phyloP scores from a whole-genome alignment of 2,329 filamentous ascomycete species.

The Sclerotinia trifoliorum region DNA sequence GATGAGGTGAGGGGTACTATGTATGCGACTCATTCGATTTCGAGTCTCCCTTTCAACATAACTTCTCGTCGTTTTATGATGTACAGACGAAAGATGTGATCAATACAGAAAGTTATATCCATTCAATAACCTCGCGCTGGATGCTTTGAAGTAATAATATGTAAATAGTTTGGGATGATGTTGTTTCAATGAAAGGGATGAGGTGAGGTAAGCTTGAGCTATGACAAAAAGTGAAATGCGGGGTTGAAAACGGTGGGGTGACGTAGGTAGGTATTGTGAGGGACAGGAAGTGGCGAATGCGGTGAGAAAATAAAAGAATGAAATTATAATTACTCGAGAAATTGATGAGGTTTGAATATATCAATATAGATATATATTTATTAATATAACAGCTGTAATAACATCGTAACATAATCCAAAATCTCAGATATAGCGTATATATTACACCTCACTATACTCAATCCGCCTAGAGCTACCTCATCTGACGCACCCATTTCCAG shows the following conservation, averaged over 20 bases:
- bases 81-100: neutral
- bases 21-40: neutral
- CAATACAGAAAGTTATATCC: no score
- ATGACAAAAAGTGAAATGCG: constrained; percentile 10
- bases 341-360: no score
- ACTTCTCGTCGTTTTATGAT: neutral
- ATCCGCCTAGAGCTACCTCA: no score
- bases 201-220: constrained; percentile 12
- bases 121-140: neutral
- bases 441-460: neutral
- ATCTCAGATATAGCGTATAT: neutral
- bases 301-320: no score
- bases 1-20: neutral
- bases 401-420: neutral
- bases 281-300: no score
- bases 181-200: neutral
- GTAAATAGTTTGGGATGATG: neutral
- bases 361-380: no score
- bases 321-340: no score
- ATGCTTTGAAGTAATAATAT: neutral
- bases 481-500: no score
- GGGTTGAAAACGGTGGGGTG: constrained; percentile 3
- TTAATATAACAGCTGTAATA: no score
- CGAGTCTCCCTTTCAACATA: no score
- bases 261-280: neutral